phyloP scores from a whole-genome alignment of 148 eudicot genomes.

The Heliamphora exappendiculata region DNA sequence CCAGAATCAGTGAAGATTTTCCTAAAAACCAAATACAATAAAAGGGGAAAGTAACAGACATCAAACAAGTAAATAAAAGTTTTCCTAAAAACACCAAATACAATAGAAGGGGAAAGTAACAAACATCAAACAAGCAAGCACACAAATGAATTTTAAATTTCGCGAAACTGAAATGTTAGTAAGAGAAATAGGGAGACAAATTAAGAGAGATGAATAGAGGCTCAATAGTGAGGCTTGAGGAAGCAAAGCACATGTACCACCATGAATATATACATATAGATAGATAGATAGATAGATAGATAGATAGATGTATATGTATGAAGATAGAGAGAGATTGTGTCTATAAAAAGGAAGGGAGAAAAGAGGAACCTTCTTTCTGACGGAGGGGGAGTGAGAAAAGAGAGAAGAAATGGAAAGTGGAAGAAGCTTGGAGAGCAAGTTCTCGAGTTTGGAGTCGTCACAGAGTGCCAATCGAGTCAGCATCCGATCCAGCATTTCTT shows the following conservation, averaged over 20 bases:
- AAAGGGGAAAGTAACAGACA: neutral
- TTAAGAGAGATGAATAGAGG: neutral
- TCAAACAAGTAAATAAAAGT: neutral
- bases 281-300: too few species aligned
- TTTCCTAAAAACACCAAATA: too few species aligned
- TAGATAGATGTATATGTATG: too few species aligned
- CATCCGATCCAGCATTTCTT: constrained; percentile 76
- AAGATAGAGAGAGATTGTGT: neutral
- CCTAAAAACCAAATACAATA: neutral
- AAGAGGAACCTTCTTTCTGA: constrained; percentile 55
- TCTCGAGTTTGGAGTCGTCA: constrained; percentile 71
- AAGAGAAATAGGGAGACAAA: neutral
- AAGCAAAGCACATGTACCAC: neutral
- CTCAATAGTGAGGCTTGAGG: too few species aligned
- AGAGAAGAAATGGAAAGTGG: constrained; percentile 75
- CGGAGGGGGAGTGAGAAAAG: constrained; percentile 43
- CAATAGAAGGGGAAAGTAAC: neutral
- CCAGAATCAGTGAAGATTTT: neutral
- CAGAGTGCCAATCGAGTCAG: constrained; percentile 80
- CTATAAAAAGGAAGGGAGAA: too few species aligned
- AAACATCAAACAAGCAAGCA: neutral
- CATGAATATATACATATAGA: neutral
- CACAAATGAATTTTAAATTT: neutral
- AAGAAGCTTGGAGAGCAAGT: constrained; percentile 72
- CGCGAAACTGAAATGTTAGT: neutral